Evolutionary conservation across 2,329 filamentous ascomycete genomes (phyloP), one percentile per base, ranked within the genome.

Genomic region (Drechslerella coelobrocha): DNA sequence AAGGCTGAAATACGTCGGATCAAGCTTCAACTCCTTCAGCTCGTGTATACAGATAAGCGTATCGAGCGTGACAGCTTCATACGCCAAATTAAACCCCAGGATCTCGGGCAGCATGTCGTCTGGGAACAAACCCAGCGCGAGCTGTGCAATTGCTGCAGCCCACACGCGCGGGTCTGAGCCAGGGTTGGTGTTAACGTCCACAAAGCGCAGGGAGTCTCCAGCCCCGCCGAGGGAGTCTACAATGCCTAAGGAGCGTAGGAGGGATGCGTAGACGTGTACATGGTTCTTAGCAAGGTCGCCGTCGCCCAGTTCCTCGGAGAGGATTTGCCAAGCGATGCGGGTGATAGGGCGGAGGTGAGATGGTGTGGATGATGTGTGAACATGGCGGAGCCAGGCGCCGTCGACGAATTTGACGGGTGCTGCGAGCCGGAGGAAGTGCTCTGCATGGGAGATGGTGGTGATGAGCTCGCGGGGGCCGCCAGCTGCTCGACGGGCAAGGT

Each of bases 231-330:
- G 14, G 2, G 41, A 17, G 8, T 45, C 41, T 2, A 73, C 72
- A 0, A 77, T 75, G 24, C 77, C 78, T 4, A 77, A 73, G 6
- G 62, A 72, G 48, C 76, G 60, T 12, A 79, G 71, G 2, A 80
- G 73, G 34, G 77, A 31, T 3, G 74, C 72, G 56, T 78, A 80
- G 24, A 79, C 50, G 34, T 73, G 56, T 0, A 82, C 81, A 61
- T 84, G 82, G 62, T 83, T 80, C 74, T 82, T 81, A 9, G 75
- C 74, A 5, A 80, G 68, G 66, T 83, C 79, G 0, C 82, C 83
- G 72, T 84, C 81, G 0, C 82, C 83, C 4, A 83, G 76, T 69
- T 84, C 83, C 71, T 84, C 82, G 0, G 81, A 81, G 54, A 83
- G 76, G 5, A 83, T 78, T 71, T 82, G 82, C 82, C 82, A 84